A percentile compares a stretch with the other conserved stretches of the same genome.
phyloP scores from a whole-genome alignment of 2,329 filamentous ascomycete species.

The Pseudocercospora fuligena region DNA sequence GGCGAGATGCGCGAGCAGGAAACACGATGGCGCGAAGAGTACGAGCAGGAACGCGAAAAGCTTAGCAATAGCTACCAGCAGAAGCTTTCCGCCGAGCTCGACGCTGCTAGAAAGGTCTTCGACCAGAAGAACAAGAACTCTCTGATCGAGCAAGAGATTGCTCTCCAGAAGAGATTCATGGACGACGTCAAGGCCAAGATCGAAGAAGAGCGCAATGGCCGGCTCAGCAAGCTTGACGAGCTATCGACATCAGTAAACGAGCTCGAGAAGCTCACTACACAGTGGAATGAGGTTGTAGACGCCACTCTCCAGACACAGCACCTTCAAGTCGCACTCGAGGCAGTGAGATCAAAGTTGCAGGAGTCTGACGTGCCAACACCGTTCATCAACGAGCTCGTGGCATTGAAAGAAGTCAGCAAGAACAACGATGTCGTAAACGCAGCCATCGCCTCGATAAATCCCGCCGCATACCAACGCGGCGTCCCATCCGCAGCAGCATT shows the following conservation, averaged over 20 bases:
- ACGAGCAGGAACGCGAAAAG: conserved; percentile 82
- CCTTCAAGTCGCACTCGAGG: conserved; percentile 92
- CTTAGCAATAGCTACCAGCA: conserved; percentile 78
- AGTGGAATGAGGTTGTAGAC: conserved; percentile 91
- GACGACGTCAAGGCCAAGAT: conserved; percentile 78
- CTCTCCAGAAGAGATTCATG: conserved; percentile 83
- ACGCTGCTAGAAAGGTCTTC: conserved; percentile 77
- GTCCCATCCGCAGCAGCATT: conserved; percentile 83
- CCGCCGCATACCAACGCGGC: conserved; percentile 88
- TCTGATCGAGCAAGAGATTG: conserved; percentile 87
- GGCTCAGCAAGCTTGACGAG: conserved; percentile 82
- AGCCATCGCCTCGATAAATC: conserved; percentile 96
- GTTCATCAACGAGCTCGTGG: conserved; percentile 90
- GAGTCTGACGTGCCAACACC: conserved; percentile 73
- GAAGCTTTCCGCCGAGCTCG: conserved; percentile 77
- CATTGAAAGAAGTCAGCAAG: conserved; percentile 86
- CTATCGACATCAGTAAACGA: conserved; percentile 78
- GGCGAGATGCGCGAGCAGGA: conserved; percentile 81
- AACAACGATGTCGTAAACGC: conserved; percentile 82
- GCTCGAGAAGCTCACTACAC: conserved; percentile 82
- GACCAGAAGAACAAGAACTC: conserved; percentile 83
- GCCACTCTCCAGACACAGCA: conserved; percentile 92
- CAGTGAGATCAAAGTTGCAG: conserved; percentile 82
- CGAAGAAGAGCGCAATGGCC: conserved; percentile 84
- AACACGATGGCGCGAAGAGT: conserved; percentile 82